Conservation (phyloP, 805 yeast species). For the Isabelozyma rhagii region DNA sequence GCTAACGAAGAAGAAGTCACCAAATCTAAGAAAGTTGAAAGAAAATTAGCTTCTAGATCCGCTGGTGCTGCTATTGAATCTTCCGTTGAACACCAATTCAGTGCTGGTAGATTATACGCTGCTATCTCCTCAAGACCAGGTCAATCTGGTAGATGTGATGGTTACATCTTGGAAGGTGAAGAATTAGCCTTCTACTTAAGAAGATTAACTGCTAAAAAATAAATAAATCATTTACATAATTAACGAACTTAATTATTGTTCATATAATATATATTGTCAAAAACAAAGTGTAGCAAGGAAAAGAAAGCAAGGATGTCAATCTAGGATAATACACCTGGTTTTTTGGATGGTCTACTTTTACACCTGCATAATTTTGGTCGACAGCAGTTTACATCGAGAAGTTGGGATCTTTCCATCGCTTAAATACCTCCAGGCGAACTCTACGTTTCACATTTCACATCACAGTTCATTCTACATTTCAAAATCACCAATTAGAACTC, state of each 20-base stretch:
- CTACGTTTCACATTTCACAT: no score
- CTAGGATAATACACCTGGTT: background rate
- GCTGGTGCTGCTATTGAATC: slow-evolving; percentile 78
- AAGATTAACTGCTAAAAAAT: slow-evolving; percentile 99
- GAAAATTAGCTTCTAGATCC: slow-evolving; percentile 93
- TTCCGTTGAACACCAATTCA: slow-evolving; percentile 94
- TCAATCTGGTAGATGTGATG: slow-evolving; percentile 99
- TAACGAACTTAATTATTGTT: background rate
- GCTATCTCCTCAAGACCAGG: slow-evolving; percentile 99
- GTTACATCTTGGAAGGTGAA: slow-evolving; percentile 99
- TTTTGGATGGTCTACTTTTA: no score
- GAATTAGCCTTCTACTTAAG: slow-evolving; percentile 99
- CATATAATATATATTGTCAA: background rate
- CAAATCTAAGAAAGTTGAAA: slow-evolving; percentile 77
- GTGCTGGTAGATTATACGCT: slow-evolving; percentile 99
- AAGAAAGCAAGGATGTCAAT: background rate
- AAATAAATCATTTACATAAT: slow-evolving; percentile 28
- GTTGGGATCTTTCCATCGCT: no score
- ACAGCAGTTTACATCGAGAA: no score
- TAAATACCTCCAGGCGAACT: no score
- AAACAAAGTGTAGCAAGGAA: background rate
- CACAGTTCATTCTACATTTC: background rate
- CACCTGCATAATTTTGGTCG: no score
- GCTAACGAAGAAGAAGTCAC: slow-evolving; percentile 56
- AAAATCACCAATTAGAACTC: background rate